Percentiles rank a stretch among this genome's conserved stretches.
These are phyloP conservation scores for Trichoderma brevicompactum DNA, from an alignment of 2,329 filamentous ascomycete species.

Conservation along the genomic window DNA sequence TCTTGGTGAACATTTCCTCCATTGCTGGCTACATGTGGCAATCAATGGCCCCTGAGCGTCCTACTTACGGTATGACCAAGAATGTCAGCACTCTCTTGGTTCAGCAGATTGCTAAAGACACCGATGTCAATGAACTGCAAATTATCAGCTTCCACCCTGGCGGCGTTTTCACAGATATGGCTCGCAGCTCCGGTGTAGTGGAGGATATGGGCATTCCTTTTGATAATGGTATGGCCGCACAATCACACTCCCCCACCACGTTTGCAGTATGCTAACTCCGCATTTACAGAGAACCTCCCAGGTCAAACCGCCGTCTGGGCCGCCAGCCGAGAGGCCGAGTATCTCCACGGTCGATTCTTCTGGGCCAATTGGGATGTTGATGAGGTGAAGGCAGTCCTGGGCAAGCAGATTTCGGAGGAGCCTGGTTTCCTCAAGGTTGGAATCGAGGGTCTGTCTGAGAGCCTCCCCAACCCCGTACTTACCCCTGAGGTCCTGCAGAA, in stretches of 20 bases:
- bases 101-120: constrained; percentile 47
- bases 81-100: constrained; percentile 42
- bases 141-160: constrained; percentile 37
- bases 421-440: constrained; percentile 27
- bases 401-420: constrained; percentile 29
- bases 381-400: constrained; percentile 28
- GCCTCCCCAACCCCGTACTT: constrained; percentile 3
- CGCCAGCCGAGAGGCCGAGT: constrained; percentile 44
- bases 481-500: constrained; percentile 6
- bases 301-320: constrained; percentile 46
- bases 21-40: constrained; percentile 30
- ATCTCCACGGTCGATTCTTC: constrained; percentile 47
- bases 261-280: neutral
- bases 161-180: constrained; percentile 37
- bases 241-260: neutral
- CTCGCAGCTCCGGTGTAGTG: constrained; percentile 30
- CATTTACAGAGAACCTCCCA: constrained; percentile 20
- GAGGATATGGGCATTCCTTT: constrained; percentile 30
- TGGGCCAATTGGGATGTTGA: constrained; percentile 50
- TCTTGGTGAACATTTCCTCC: constrained; percentile 30
- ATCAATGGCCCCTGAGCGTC: constrained; percentile 29
- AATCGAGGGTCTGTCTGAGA: constrained; percentile 25
- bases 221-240: constrained; percentile 9
- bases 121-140: constrained; percentile 35
- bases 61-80: constrained; percentile 46